These are phyloP conservation scores for Hordeum marinum DNA, from an alignment of 176 grass and related monocot genomes.

Conservation along the genomic window DNA sequence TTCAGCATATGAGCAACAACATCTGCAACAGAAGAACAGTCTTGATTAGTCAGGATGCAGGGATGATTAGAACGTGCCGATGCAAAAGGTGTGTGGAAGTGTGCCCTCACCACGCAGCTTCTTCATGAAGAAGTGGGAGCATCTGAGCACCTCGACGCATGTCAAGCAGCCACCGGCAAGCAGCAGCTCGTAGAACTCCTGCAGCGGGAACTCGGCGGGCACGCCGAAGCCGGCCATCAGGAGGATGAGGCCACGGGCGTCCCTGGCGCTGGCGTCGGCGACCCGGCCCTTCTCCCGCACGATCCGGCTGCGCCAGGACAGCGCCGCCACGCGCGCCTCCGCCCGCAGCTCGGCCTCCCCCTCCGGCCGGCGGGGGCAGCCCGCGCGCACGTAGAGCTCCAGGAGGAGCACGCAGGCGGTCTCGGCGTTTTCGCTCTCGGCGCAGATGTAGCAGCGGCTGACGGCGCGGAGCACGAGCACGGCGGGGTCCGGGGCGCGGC, in stretches of 20 bases:
- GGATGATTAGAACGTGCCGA: neutral
- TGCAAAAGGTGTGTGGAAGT: neutral
- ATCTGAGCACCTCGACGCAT: constrained; percentile 37
- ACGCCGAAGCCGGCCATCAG: constrained; percentile 47
- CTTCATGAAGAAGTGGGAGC: constrained; percentile 34
- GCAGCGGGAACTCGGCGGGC: constrained; percentile 32
- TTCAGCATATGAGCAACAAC: constrained; percentile 44
- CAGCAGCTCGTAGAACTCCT: constrained; percentile 37
- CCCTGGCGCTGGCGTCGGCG: constrained; percentile 20
- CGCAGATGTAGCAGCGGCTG: constrained; percentile 48
- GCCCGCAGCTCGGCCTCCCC: constrained; percentile 1
- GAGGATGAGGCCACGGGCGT: constrained; percentile 48
- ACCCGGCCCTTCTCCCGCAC: constrained; percentile 23
- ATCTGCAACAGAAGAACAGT: constrained; percentile 29
- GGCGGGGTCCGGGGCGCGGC: constrained; percentile 37
- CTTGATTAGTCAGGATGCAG: neutral
- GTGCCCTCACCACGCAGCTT: constrained; percentile 38
- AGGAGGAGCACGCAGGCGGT: constrained; percentile 57
- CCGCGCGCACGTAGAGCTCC: constrained; percentile 49
- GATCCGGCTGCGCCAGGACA: constrained; percentile 50
- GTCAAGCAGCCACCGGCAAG: constrained; percentile 8
- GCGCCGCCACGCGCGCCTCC: constrained; percentile 30
- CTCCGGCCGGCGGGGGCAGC: constrained; percentile 23
- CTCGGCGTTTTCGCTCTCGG: constrained; percentile 26
- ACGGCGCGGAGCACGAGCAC: constrained; percentile 44